Percentiles rank a stretch among this genome's conserved stretches.
Evolutionary conservation across 768 basidiomycete genomes (phyloP).

Genomic region (Mycena sanguinolenta): DNA sequence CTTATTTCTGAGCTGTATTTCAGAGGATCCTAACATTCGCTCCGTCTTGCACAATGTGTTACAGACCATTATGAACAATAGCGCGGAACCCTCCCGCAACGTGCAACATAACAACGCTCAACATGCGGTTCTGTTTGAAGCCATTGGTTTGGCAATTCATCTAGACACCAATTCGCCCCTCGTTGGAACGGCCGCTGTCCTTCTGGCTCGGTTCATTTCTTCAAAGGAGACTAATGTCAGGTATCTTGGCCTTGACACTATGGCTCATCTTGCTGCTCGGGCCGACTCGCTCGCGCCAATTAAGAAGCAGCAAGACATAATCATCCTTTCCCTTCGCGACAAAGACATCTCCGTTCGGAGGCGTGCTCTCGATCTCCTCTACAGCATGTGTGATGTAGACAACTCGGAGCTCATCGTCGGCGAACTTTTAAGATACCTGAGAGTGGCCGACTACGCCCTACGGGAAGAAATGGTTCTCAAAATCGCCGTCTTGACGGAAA

Average conservation of each 20-base stretch:
- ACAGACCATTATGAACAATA: constrained; percentile 91
- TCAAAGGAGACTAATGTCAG: constrained; percentile 99
- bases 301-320: constrained; percentile 96
- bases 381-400: constrained; percentile 99
- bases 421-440: constrained; percentile 92
- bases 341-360: constrained; percentile 97
- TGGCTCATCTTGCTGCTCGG: constrained; percentile 97
- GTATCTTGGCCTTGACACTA: constrained; percentile 96
- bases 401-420: constrained; percentile 97
- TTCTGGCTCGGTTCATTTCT: constrained; percentile 95
- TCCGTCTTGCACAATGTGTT: constrained; percentile 85
- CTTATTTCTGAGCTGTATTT: constrained; percentile 14
- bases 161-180: constrained; percentile 91
- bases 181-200: constrained; percentile 87
- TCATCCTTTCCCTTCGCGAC: constrained; percentile 94
- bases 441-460: constrained; percentile 95
- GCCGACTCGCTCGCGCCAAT: constrained; percentile 92
- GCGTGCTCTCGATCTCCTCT: constrained; percentile 93
- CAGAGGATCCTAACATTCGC: constrained; percentile 88
- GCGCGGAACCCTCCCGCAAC: constrained; percentile 91
- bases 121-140: constrained; percentile 98
- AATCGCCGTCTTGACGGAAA: constrained; percentile 98
- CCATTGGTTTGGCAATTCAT: constrained; percentile 96
- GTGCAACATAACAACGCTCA: constrained; percentile 99
- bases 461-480: constrained; percentile 99